Evolutionary conservation across 306 rosid species (phyloP).

Genomic region (Trifolium subterraneum): DNA sequence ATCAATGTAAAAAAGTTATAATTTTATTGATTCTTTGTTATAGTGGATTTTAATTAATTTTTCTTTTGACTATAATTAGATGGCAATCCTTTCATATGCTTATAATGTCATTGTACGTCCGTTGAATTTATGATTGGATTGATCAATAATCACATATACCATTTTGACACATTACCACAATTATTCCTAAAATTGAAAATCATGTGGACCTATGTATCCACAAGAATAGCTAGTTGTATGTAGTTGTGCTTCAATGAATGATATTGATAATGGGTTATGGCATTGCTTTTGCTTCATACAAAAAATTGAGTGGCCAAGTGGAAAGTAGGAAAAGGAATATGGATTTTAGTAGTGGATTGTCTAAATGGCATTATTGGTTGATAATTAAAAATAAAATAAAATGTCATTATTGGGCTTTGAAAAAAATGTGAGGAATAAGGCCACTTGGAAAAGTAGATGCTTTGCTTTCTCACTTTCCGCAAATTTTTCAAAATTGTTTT

Average conservation of each 20-base stretch:
- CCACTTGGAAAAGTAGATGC: conserved; percentile 39
- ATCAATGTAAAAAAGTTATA: background rate
- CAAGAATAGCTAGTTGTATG: background rate
- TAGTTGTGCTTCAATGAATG: conserved; percentile 33
- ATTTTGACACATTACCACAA: conserved; percentile 26
- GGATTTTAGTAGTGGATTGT: conserved; percentile 18
- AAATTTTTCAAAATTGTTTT: conserved; percentile 16
- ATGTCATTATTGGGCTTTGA: background rate
- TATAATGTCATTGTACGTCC: background rate
- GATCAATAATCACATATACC: conserved; percentile 3
- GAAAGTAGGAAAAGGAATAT: background rate
- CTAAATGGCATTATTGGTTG: conserved; percentile 17
- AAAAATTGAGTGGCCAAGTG: conserved; percentile 12
- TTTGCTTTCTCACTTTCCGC: conserved; percentile 39
- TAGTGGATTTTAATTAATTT: background rate
- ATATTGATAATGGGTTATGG: conserved; percentile 33
- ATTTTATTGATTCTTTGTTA: background rate
- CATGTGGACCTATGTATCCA: conserved; percentile 32
- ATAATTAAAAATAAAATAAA: too few species aligned
- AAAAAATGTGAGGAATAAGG: background rate
- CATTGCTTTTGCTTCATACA: conserved; percentile 33
- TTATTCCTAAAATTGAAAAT: conserved; percentile 33
- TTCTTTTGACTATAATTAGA: background rate
- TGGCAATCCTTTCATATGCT: background rate
- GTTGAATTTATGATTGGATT: conserved; percentile 22